Conservation (phyloP, 805 yeast genomes). For the Suhomyces sp. region DNA sequence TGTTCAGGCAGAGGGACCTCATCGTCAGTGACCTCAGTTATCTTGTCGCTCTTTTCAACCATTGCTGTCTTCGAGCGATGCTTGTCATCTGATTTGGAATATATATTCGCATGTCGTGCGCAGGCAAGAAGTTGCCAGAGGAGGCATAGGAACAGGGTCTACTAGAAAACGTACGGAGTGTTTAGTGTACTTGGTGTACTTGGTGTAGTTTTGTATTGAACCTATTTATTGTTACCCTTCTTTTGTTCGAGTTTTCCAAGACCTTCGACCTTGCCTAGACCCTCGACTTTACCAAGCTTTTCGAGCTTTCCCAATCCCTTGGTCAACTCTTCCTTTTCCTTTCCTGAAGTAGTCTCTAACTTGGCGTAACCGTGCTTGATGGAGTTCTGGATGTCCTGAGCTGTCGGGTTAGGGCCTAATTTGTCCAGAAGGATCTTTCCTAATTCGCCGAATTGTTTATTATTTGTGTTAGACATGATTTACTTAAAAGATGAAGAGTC, state of each 20-base stretch:
- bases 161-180: background rate
- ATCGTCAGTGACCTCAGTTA: background rate
- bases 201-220: background rate
- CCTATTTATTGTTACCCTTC: background rate
- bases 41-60: constrained; percentile 1
- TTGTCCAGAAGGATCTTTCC: constrained; percentile 8
- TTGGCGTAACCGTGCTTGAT: constrained; percentile 6
- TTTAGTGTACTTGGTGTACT: background rate
- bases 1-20: constrained; percentile 8
- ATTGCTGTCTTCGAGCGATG: background rate
- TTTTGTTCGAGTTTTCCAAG: constrained; percentile 1
- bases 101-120: background rate
- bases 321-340: constrained; percentile 7
- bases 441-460: constrained; percentile 7
- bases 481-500: background rate
- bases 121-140: background rate
- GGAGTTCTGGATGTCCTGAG: constrained; percentile 1
- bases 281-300: constrained; percentile 5
- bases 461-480: constrained; percentile 2
- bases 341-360: constrained; percentile 3
- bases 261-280: constrained; percentile 3
- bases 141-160: background rate
- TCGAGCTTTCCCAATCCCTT: constrained; percentile 4
- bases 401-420: constrained; percentile 5
- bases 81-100: background rate